phyloP scores from a whole-genome alignment of 192 early-diverging fungal genomes.

The Pilobolus umbonatus region DNA sequence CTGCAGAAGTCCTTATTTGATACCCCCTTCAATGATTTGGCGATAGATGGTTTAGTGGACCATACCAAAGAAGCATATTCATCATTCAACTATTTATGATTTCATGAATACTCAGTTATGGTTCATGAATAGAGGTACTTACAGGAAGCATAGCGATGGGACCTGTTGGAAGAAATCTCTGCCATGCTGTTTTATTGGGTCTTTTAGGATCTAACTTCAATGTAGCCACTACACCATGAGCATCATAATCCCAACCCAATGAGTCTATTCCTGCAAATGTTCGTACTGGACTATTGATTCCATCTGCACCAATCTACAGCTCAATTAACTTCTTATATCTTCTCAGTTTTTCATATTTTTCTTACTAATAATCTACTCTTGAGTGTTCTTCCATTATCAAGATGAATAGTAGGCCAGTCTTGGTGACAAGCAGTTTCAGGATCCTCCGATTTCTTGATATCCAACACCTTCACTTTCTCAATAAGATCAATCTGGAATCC shows the following conservation, averaged over 20 bases:
- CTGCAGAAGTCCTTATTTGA: constrained; percentile 58
- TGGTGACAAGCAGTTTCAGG: constrained; percentile 25
- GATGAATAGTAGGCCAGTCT: constrained; percentile 72
- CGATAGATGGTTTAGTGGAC: constrained; percentile 69
- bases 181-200: constrained; percentile 76
- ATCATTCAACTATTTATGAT: constrained; percentile 45
- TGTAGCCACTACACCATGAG: constrained; percentile 86
- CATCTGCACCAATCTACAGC: constrained; percentile 78
- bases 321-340: constrained; percentile 4
- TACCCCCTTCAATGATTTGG: constrained; percentile 56
- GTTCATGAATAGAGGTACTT: constrained; percentile 18
- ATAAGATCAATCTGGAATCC: constrained; percentile 56
- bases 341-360: not conserved
- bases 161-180: constrained; percentile 92
- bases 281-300: constrained; percentile 81
- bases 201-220: constrained; percentile 50
- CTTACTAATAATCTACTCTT: constrained; percentile 68
- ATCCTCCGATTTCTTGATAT: constrained; percentile 34
- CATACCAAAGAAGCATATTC: constrained; percentile 81
- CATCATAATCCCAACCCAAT: constrained; percentile 82
- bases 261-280: constrained; percentile 76
- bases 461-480: constrained; percentile 62
- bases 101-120: not conserved
- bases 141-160: constrained; percentile 93
- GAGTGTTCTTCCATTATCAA: constrained; percentile 62